phyloP scores from a whole-genome alignment of 1,284 basidiomycete genomes.

The Boletus smithii region DNA sequence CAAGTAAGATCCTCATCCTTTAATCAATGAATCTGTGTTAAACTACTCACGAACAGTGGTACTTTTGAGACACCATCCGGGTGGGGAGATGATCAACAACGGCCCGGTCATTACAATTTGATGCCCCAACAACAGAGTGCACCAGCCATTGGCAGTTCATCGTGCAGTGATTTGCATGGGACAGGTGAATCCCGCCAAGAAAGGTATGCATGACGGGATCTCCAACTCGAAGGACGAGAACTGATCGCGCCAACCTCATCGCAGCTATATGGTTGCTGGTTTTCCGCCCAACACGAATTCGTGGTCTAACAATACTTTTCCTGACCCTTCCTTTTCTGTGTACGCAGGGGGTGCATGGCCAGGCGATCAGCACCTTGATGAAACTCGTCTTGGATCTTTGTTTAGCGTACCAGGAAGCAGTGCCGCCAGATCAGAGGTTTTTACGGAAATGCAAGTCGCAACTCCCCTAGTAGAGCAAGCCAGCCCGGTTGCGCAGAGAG shows the following conservation, averaged over 20 bases:
- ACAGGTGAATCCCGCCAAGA: not conserved
- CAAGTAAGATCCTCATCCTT: slow-evolving; percentile 12
- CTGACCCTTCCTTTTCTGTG: not conserved
- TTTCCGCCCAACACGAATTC: not conserved
- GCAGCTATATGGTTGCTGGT: slow-evolving; percentile 1
- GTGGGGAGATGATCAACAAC: not conserved
- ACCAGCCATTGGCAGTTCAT: not conserved
- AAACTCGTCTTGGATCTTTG: not conserved
- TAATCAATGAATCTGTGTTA: not conserved
- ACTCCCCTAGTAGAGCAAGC: slow-evolving; percentile 4
- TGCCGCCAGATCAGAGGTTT: not conserved
- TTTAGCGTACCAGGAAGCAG: not conserved
- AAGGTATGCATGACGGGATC: slow-evolving; percentile 13
- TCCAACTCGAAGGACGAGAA: not conserved
- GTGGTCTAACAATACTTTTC: slow-evolving; percentile 1
- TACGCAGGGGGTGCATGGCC: not conserved
- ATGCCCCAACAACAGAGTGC: slow-evolving; percentile 7
- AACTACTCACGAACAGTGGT: slow-evolving; percentile 4
- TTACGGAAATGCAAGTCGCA: slow-evolving; percentile 1
- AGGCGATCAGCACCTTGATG: not conserved
- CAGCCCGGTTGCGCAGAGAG: not conserved
- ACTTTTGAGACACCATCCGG: not conserved
- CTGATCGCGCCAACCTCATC: not conserved
- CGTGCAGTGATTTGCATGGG: not conserved
- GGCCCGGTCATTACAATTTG: not conserved